Evolutionary conservation across 2,329 filamentous ascomycete genomes (phyloP), one percentile per base, ranked within the genome.

Genomic region (Aspergillus luchuensis): DNA sequence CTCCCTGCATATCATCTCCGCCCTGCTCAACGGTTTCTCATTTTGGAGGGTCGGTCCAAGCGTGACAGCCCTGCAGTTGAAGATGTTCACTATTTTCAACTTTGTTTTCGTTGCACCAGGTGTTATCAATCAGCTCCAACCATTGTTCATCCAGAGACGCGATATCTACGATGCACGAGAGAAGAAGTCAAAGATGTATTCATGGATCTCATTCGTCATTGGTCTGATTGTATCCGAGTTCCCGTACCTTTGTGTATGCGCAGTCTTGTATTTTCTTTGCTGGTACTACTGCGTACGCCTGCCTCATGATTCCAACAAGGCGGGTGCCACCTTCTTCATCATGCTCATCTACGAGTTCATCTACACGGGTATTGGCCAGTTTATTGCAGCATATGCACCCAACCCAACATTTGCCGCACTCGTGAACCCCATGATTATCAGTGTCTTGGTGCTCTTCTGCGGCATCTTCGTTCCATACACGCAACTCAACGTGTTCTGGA

Each of bases 381-480:
- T 89, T 86, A 89, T 93, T 65, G 89, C 87, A 58, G 90, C 91
- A 0, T 91, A 91, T 71, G 88, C 90, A 0, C 89, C 77, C 39
- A 81, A 80, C 62, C 77, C 90, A 0, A 86, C 82, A 56, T 91
- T 91, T 72, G 90, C 89, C 0, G 86, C 90, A 54, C 89, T 91
- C 61, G 85, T 85, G 48, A 91, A 91, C 69, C 89, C 89, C 0
- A 87, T 91, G 77, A 88, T 91, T 80, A 88, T 91, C 75, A 85
- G 90, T 70, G 84, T 88, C 74, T 88, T 91, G 63, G 81, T 82
- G 11, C 76, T 89, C 2, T 91, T 91, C 80, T 91, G 90, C 72
- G 89, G 89, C 55, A 85, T 91, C 11, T 83, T 91, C 2, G 82
- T 88, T 1, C 85, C 89, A 0, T 91, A 89, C 69, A 61, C 74